Percentiles rank a stretch among this genome's conserved stretches.
These are phyloP conservation scores for Prunus mongolica DNA, from an alignment of 306 rosid genomes.

Conservation along the genomic window DNA sequence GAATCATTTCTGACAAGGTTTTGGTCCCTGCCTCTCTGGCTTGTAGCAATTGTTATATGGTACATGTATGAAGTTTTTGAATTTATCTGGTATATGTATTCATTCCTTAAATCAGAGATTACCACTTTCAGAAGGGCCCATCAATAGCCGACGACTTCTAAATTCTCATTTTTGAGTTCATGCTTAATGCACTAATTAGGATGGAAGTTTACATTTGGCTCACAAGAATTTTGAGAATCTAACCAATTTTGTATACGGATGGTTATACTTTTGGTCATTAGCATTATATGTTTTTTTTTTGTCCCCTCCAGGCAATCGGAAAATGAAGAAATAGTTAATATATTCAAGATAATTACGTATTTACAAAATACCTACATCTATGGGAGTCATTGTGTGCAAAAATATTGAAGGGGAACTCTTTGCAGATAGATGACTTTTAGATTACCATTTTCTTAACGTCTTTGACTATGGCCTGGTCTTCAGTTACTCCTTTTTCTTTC, in stretches of 20 bases:
- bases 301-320: no score
- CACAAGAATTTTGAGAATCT: background rate
- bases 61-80: background rate
- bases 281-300: background rate
- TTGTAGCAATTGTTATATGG: background rate
- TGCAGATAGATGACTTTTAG: constrained; percentile 30
- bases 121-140: background rate
- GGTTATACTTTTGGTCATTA: constrained; percentile 14
- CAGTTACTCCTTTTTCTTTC: constrained; percentile 67
- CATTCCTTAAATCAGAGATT: background rate
- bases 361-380: background rate
- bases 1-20: background rate
- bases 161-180: background rate
- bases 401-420: constrained; percentile 16
- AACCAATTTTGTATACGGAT: background rate
- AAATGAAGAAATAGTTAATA: no score
- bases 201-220: background rate
- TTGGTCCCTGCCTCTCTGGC: background rate
- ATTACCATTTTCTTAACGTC: constrained; percentile 23
- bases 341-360: no score
- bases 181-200: background rate
- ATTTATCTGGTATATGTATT: background rate
- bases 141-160: background rate
- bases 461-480: constrained; percentile 58
- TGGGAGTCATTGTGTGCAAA: background rate